These are phyloP conservation scores for Pestalotiopsis sp. DNA, from an alignment of 2,329 filamentous ascomycete genomes.

Conservation along the genomic window DNA sequence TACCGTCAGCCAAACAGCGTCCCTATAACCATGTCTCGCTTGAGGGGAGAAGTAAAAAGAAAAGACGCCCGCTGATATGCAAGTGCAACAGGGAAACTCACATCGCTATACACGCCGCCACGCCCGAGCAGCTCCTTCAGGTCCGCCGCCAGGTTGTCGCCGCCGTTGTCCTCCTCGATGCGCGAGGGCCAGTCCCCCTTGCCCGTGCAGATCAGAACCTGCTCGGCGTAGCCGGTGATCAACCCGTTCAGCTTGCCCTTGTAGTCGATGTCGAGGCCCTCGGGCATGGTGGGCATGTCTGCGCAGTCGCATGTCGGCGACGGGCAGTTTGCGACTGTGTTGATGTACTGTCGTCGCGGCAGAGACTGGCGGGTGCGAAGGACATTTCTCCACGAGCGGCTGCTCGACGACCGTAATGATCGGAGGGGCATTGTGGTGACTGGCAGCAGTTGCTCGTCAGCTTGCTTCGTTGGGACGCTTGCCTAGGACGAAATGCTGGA, in stretches of 20 bases:
- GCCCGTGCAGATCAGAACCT: slow-evolving; percentile 82
- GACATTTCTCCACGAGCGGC: slow-evolving; percentile 9
- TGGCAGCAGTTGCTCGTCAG: no score
- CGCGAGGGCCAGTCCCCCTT: slow-evolving; percentile 77
- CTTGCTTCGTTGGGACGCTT: neutral
- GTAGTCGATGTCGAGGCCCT: slow-evolving; percentile 73
- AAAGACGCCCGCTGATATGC: no score
- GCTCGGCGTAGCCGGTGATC: slow-evolving; percentile 77
- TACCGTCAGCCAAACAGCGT: slow-evolving; percentile 29
- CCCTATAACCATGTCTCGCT: neutral
- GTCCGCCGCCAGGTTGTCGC: slow-evolving; percentile 67
- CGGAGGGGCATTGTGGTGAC: slow-evolving; percentile 1
- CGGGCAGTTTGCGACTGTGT: slow-evolving; percentile 62
- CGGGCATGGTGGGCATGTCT: slow-evolving; percentile 62
- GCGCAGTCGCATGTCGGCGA: slow-evolving; percentile 75
- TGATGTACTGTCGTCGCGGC: slow-evolving; percentile 17
- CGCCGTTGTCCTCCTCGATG: slow-evolving; percentile 78
- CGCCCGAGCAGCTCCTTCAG: slow-evolving; percentile 70
- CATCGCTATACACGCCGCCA: slow-evolving; percentile 66
- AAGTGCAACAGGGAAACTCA: slow-evolving; percentile 36
- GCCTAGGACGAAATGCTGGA: neutral
- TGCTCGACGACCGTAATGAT: slow-evolving; percentile 6
- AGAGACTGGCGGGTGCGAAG: neutral
- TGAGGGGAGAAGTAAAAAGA: neutral
- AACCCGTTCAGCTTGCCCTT: slow-evolving; percentile 70